These are phyloP conservation scores for Suillus fuscotomentosus DNA, from an alignment of 768 basidiomycete genomes.

Conservation along the genomic window DNA sequence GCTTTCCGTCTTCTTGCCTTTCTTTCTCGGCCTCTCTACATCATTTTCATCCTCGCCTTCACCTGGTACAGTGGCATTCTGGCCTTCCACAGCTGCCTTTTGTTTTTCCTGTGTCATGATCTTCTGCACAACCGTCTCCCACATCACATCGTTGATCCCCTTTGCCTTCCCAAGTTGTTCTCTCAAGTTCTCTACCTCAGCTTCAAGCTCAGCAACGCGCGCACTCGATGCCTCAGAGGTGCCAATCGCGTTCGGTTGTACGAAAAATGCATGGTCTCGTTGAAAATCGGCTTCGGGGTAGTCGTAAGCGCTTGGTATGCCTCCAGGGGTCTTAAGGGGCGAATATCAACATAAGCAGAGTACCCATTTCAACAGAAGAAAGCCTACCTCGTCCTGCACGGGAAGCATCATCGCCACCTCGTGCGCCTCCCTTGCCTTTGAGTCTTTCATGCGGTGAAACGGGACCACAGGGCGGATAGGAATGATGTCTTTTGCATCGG, in stretches of 20 bases:
- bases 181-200: slow-evolving; percentile 63
- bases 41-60: not conserved
- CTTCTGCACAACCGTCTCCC: slow-evolving; percentile 79
- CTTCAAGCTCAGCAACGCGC: slow-evolving; percentile 66
- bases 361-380: not conserved
- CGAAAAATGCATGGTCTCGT: slow-evolving; percentile 66
- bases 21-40: not conserved
- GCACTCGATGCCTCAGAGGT: slow-evolving; percentile 30
- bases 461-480: slow-evolving; percentile 64
- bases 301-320: slow-evolving; percentile 21
- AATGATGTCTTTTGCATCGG: slow-evolving; percentile 51
- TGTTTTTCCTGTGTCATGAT: slow-evolving; percentile 43
- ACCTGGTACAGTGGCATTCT: not conserved
- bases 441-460: slow-evolving; percentile 74
- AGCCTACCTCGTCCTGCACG: slow-evolving; percentile 39
- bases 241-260: slow-evolving; percentile 38
- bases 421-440: slow-evolving; percentile 63
- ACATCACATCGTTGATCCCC: slow-evolving; percentile 91
- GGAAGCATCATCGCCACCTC: slow-evolving; percentile 68
- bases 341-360: not conserved
- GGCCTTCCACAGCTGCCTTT: slow-evolving; percentile 9
- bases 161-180: slow-evolving; percentile 81
- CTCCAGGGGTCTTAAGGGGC: slow-evolving; percentile 13
- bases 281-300: slow-evolving; percentile 58
- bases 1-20: not conserved